phyloP scores from a whole-genome alignment of 164 flowering plant genomes.

The Cinnamomum micranthum region DNA sequence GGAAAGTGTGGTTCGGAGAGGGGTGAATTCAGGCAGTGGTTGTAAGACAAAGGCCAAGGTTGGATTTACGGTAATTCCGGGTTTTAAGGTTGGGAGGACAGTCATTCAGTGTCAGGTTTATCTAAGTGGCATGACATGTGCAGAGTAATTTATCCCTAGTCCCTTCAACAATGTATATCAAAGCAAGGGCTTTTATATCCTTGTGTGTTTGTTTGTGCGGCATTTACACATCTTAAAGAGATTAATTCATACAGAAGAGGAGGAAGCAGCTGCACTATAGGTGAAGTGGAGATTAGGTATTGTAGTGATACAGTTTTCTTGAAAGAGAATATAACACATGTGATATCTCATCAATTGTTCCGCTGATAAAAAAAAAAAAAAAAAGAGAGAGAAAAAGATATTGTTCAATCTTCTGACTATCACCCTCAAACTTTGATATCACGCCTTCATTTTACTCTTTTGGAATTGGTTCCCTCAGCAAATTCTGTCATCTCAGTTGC shows the following conservation, averaged over 20 bases:
- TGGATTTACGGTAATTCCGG: slow-evolving; percentile 87
- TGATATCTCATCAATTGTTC: not conserved
- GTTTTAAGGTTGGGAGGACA: slow-evolving; percentile 76
- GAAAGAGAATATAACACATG: not conserved
- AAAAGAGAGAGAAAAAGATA: too few relatives aligned
- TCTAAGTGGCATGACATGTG: slow-evolving; percentile 33
- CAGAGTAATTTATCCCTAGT: slow-evolving; percentile 5
- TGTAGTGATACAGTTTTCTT: not conserved
- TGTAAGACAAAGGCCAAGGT: slow-evolving; percentile 47
- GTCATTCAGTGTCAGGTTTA: slow-evolving; percentile 85
- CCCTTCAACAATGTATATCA: not conserved
- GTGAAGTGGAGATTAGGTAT: not conserved
- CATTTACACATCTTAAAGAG: not conserved
- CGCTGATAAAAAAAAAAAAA: too few relatives aligned
- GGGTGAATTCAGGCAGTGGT: slow-evolving; percentile 3
- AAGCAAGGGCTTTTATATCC: not conserved
- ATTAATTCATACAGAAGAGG: not conserved
- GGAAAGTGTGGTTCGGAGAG: slow-evolving; percentile 61
- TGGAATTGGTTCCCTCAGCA: not conserved
- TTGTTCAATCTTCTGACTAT: not conserved
- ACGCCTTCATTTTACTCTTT: not conserved
- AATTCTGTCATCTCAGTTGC: not conserved
- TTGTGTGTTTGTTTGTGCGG: not conserved
- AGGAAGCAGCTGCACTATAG: not conserved
- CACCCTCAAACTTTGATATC: not conserved